Conservation (phyloP, 306 rosid genomes). For the Gleditsia sinensis region DNA sequence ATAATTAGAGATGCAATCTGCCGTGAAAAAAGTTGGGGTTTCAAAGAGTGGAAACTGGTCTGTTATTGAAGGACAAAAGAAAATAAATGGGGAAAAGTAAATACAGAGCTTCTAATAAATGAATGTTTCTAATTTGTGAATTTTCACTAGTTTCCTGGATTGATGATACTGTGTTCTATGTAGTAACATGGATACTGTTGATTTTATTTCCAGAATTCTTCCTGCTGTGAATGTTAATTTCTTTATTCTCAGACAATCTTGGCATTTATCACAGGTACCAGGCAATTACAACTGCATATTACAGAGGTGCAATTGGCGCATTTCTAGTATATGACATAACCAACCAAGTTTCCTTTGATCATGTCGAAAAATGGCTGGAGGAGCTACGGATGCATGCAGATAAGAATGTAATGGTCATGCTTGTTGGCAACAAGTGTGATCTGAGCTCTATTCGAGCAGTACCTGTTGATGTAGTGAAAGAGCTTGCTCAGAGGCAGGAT, state of each 20-base stretch:
- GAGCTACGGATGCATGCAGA: conserved; percentile 81
- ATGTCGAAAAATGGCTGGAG: conserved; percentile 78
- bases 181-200: conserved; percentile 12
- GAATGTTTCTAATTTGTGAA: too few relatives aligned
- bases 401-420: conserved; percentile 77
- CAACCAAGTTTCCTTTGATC: conserved; percentile 73
- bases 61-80: too few relatives aligned
- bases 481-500: conserved; percentile 70
- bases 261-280: conserved; percentile 66
- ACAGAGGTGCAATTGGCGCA: conserved; percentile 94
- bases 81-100: too few relatives aligned
- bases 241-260: conserved; percentile 34
- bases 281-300: conserved; percentile 95
- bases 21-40: too few relatives aligned
- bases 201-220: not conserved
- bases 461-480: conserved; percentile 71
- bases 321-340: conserved; percentile 89
- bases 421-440: conserved; percentile 93
- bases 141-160: not conserved
- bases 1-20: too few relatives aligned
- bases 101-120: too few relatives aligned
- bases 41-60: too few relatives aligned
- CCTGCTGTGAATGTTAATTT: conserved; percentile 13
- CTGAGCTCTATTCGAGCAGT: conserved; percentile 70
- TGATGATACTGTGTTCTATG: conserved; percentile 5